Conservation (phyloP, 73 alveolate species). For the Paramecium biaurelia region DNA sequence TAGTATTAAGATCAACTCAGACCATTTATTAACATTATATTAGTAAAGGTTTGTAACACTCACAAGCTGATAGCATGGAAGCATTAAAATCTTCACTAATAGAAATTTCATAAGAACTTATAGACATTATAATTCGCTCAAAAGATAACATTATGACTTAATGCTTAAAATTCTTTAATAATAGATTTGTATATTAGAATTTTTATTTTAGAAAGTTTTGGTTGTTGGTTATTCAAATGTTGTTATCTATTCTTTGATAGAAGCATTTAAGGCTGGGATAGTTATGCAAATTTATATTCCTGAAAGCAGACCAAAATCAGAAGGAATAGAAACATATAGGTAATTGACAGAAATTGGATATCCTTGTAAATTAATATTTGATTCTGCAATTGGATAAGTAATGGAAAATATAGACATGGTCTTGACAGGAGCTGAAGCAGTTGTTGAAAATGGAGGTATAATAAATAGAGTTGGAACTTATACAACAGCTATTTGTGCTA, state of each 20-base stretch:
- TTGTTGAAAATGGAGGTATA: conserved; percentile 98
- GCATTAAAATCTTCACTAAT: conserved; percentile 64
- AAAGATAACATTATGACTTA: conserved; percentile 41
- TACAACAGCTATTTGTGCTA: conserved; percentile 87
- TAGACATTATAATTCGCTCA: conserved; percentile 47
- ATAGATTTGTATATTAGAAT: conserved; percentile 33
- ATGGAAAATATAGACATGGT: conserved; percentile 89
- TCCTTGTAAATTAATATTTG: conserved; percentile 79
- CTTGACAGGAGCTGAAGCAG: conserved; percentile 95
- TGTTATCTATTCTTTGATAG: conserved; percentile 73
- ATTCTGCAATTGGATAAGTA: conserved; percentile 86
- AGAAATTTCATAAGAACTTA: conserved; percentile 55
- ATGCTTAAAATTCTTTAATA: conserved; percentile 60
- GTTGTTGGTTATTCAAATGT: conserved; percentile 89
- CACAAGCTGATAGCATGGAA: conserved; percentile 58
- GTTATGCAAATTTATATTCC: conserved; percentile 79
- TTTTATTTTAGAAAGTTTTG: conserved; percentile 69
- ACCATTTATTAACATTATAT: conserved; percentile 68
- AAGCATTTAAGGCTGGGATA: conserved; percentile 83
- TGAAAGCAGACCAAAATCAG: conserved; percentile 81
- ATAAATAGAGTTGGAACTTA: conserved; percentile 97
- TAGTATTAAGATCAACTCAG: conserved; percentile 67
- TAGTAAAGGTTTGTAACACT: conserved; percentile 65
- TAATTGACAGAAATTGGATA: conserved; percentile 68
- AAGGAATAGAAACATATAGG: conserved; percentile 74